A percentile compares a stretch with the other conserved stretches of the same genome.
These are phyloP conservation scores for Colletotrichum viniferum DNA, from an alignment of 2,329 filamentous ascomycete genomes.

Conservation along the genomic window DNA sequence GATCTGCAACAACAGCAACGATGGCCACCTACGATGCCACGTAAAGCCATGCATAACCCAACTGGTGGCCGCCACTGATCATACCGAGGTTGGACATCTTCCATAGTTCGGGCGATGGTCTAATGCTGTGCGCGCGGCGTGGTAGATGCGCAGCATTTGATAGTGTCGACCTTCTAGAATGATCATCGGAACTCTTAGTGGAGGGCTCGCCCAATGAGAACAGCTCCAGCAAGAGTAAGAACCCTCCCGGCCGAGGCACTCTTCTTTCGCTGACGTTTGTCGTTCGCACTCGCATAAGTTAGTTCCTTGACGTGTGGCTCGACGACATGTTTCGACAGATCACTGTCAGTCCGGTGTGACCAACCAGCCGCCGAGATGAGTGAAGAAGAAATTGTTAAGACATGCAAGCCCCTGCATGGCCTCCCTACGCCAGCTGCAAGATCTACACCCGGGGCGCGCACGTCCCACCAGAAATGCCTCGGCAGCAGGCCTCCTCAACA, in stretches of 20 bases:
- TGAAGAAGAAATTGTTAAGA: not conserved
- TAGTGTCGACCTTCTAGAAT: not conserved
- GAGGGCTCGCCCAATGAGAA: not conserved
- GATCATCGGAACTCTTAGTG: not conserved
- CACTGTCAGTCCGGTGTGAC: not conserved
- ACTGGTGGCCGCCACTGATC: not conserved
- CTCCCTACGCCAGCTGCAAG: not conserved
- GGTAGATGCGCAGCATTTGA: not conserved
- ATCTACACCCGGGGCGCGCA: not conserved
- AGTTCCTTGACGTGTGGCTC: not conserved
- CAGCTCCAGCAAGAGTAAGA: not conserved
- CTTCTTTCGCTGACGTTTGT: not conserved
- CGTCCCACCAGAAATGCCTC: constrained; percentile 7
- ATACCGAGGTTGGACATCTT: not conserved
- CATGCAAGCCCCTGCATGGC: constrained; percentile 6
- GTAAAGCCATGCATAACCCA: not conserved
- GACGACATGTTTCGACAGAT: not conserved
- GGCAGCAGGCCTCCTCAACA: not conserved
- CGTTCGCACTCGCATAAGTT: not conserved
- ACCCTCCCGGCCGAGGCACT: not conserved
- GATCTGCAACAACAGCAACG: not conserved
- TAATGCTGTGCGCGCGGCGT: not conserved
- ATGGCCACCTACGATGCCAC: not conserved
- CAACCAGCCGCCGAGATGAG: not conserved
- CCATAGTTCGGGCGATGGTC: not conserved